phyloP scores from a whole-genome alignment of 23 red algal genomes.

The Gracilariopsis chorda region DNA sequence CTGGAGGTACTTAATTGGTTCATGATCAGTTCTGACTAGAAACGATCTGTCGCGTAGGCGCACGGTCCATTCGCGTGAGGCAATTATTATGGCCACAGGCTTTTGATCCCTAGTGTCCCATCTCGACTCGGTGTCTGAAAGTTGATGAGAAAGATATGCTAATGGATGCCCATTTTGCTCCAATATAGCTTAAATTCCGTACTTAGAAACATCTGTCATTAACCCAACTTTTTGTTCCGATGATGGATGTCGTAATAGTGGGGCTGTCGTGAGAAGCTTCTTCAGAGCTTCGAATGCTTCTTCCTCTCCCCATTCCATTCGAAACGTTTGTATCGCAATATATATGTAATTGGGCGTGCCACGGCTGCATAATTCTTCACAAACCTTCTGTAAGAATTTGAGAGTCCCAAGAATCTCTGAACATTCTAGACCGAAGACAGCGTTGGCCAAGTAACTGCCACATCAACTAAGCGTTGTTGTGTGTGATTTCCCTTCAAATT shows the following conservation, averaged over 20 bases:
- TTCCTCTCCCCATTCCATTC: neutral
- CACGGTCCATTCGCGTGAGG: neutral
- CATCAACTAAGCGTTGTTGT: neutral
- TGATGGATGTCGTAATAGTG: neutral
- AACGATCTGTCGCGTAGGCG: neutral
- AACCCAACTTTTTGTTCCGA: neutral
- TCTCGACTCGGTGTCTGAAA: neutral
- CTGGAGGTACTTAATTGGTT: neutral
- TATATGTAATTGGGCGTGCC: neutral
- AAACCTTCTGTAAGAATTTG: neutral
- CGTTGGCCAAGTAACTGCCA: neutral
- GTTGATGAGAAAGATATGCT: neutral
- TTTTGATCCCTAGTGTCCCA: constrained; percentile 20
- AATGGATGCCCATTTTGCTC: neutral
- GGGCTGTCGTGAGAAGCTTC: neutral
- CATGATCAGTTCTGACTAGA: neutral
- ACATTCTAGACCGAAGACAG: neutral
- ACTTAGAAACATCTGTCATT: neutral
- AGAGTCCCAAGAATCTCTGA: neutral
- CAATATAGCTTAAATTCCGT: neutral
- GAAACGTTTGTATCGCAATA: neutral
- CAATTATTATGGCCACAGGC: neutral
- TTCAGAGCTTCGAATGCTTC: neutral
- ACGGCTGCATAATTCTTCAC: neutral
- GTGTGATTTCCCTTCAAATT: neutral